Evolutionary conservation across 2,329 filamentous ascomycete genomes (phyloP).

Genomic region (Helicocarpus griseus): DNA sequence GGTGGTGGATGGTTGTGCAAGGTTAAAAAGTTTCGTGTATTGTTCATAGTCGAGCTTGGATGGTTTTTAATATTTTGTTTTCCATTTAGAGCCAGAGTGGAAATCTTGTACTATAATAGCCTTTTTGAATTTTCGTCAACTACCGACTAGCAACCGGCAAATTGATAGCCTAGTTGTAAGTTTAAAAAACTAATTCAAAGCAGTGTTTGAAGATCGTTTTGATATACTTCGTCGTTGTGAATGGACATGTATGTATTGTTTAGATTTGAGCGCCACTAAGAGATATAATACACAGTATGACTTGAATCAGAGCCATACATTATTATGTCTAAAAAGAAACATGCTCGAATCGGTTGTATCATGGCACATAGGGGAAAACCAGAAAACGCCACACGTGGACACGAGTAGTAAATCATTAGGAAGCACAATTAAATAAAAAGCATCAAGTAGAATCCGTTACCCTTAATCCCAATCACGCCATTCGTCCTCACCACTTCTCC

Average conservation of each 20-base stretch:
- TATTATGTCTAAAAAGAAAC: not conserved
- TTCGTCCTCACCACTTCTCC: slow-evolving; percentile 21
- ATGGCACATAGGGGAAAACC: not conserved
- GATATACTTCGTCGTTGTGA: too few species aligned
- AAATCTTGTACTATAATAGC: too few species aligned
- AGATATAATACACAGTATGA: too few species aligned
- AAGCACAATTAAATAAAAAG: not conserved
- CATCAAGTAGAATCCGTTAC: not conserved
- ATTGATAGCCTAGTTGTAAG: too few species aligned
- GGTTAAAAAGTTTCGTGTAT: not conserved
- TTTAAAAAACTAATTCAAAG: too few species aligned
- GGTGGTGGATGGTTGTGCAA: slow-evolving; percentile 33
- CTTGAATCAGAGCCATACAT: not conserved
- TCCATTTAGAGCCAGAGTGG: not conserved
- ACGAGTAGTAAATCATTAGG: not conserved
- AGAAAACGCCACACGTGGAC: not conserved
- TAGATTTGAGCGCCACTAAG: too few species aligned
- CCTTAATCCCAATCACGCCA: slow-evolving; percentile 33
- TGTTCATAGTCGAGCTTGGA: not conserved
- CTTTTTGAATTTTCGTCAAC: too few species aligned
- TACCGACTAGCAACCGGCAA: too few species aligned
- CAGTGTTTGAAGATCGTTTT: too few species aligned
- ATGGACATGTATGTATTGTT: too few species aligned
- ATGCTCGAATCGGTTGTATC: not conserved
- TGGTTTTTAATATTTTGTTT: not conserved